phyloP scores from a whole-genome alignment of 306 rosid species.

The Prunus persica region Prunus_persica_NCBIv2 NC_034009.1:23586001-23586500 shows the following conservation, averaged over 20 bases:
- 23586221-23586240: constrained; percentile 54
- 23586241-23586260: constrained; percentile 53
- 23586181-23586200: constrained; percentile 63
- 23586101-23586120: constrained; percentile 63
- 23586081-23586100: constrained; percentile 67
- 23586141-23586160: constrained; percentile 75
- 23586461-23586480: not conserved
- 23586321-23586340: constrained; percentile 37
- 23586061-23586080: constrained; percentile 83
- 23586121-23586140: constrained; percentile 74
- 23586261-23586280: constrained; percentile 29
- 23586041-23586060: constrained; percentile 32
- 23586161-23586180: constrained; percentile 77
- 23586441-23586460: not conserved
- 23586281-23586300: constrained; percentile 44
- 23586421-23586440: not conserved
- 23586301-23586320: constrained; percentile 48
- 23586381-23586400: not conserved
- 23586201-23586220: constrained; percentile 74
- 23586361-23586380: not conserved
- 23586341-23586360: constrained; percentile 30
- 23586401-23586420: not conserved
- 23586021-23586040: constrained; percentile 3
- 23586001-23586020: not conserved
- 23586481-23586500: not conserved